Base-by-base conservation (phyloP, 305 asterid genomes). In the Fraxinus albicans region DNA sequence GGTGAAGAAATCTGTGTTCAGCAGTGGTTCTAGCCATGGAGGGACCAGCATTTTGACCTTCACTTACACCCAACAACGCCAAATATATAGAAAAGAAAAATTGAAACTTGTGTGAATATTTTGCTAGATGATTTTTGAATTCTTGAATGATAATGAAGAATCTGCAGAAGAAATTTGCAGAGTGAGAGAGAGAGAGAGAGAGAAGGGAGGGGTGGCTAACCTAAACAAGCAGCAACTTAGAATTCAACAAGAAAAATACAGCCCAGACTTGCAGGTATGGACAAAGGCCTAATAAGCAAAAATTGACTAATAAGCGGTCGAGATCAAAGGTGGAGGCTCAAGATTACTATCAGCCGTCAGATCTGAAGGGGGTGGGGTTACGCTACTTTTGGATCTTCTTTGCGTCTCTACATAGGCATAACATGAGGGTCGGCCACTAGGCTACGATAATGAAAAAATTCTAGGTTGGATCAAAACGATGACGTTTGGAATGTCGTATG, bases 191-290 rank as follows among this genome's bases (percentile, higher is more conserved):
- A 29, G 33, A 29, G 33, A 29, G 33, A 29, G 33, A 6, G 38
- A 4, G 4, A 4, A 6, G 38, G 38, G 38, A 6, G 1, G 38
- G 38, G 80, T 86, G 91, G 84, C 87, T 90, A 90, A 90, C 94
- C 98, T 91, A 90, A 94, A 91, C 96, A 92, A 93, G 85, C 93
- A 90, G 97, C 97, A 92, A 94, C 98, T 92, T 90, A 91, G 88
- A 93, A 91, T 87, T 95, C 91, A 93, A 94, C 98, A 85, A 87
- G 83, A 89, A 88, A 86, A 86, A 89, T 27, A 86, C 85, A 88
- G 85, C 86, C 40, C 38, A 67, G 80, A 83, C 83, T 47, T 58
- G 69, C 69, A 79, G 79, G 79, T 82, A 47, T 82, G 77, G 89
- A 84, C 67, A 84, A 80, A 86, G 83, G 82, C 84, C 85, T 83